phyloP scores from a whole-genome alignment of 2,329 filamentous ascomycete species.

The Exophiala bonariae region DNA sequence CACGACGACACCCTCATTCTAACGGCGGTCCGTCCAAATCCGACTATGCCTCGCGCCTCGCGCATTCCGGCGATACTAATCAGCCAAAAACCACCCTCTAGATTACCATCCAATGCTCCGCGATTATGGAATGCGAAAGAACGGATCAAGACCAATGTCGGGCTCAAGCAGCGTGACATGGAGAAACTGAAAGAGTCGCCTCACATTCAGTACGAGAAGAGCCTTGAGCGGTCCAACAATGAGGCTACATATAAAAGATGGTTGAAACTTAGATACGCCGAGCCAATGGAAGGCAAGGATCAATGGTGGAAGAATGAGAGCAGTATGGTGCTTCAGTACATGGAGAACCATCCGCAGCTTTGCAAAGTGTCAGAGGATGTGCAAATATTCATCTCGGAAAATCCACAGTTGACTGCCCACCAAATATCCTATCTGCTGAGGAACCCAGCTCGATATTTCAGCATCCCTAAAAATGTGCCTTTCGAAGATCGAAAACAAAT shows the following conservation, averaged over 20 bases:
- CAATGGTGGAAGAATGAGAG: constrained; percentile 27
- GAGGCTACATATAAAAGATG: neutral
- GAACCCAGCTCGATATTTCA: constrained; percentile 24
- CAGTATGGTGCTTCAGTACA: constrained; percentile 24
- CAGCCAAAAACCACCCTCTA: constrained; percentile 5
- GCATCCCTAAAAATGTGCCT: constrained; percentile 29
- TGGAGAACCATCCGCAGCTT: constrained; percentile 18
- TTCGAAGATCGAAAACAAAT: constrained; percentile 41
- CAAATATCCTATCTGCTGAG: constrained; percentile 9
- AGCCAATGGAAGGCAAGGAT: constrained; percentile 2
- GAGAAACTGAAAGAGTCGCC: constrained; percentile 4
- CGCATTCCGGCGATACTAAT: constrained; percentile 18
- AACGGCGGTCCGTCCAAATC: neutral
- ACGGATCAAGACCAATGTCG: constrained; percentile 20
- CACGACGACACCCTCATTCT: constrained; percentile 1
- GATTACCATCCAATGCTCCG: constrained; percentile 12
- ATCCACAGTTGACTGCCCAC: neutral
- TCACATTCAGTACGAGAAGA: too few relatives aligned
- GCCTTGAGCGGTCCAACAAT: neutral
- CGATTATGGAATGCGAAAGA: constrained; percentile 28
- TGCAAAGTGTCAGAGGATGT: constrained; percentile 18
- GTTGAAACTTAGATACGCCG: neutral
- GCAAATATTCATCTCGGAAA: constrained; percentile 14
- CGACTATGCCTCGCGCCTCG: constrained; percentile 18
- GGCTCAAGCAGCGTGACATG: constrained; percentile 6